Percentiles rank a stretch among this genome's conserved stretches.
Evolutionary conservation across 2,329 filamentous ascomycete genomes (phyloP).

Genomic region (Colletotrichum tofieldiae): DNA sequence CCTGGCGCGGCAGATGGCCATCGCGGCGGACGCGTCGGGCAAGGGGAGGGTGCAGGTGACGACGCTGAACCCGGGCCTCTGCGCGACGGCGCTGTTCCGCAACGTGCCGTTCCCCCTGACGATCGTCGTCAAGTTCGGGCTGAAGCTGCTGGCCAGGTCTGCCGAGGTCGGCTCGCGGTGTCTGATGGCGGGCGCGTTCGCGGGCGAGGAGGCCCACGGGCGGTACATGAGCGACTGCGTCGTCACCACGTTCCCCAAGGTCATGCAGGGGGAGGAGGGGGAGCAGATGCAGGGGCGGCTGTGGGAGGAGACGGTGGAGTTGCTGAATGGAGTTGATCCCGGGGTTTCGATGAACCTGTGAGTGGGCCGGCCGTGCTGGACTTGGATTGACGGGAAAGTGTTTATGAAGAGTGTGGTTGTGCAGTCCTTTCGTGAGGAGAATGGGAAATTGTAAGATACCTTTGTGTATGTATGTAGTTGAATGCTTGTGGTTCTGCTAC

Average conservation of each 20-base stretch:
- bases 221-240: conserved; percentile 56
- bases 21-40: conserved; percentile 48
- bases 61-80: conserved; percentile 58
- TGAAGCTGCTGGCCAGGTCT: conserved; percentile 52
- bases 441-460: conserved; percentile 2
- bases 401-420: neutral
- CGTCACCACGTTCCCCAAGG: conserved; percentile 45
- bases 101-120: conserved; percentile 50
- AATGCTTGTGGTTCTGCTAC: too few relatives aligned
- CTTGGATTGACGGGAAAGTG: neutral
- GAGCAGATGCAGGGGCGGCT: conserved; percentile 53
- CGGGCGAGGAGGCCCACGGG: conserved; percentile 58
- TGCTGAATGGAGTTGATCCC: conserved; percentile 60
- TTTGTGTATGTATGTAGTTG: too few relatives aligned
- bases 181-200: conserved; percentile 55
- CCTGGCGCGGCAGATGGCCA: conserved; percentile 53
- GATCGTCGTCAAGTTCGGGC: conserved; percentile 40
- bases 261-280: conserved; percentile 55
- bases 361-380: neutral
- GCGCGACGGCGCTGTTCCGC: conserved; percentile 58
- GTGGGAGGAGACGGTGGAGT: conserved; percentile 59
- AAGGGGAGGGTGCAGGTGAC: conserved; percentile 57
- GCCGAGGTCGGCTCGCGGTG: conserved; percentile 59
- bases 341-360: conserved; percentile 55
- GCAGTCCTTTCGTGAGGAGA: neutral